Evolutionary conservation across 805 yeast species (phyloP).

Genomic region (Wickerhamomyces chambardii): DNA sequence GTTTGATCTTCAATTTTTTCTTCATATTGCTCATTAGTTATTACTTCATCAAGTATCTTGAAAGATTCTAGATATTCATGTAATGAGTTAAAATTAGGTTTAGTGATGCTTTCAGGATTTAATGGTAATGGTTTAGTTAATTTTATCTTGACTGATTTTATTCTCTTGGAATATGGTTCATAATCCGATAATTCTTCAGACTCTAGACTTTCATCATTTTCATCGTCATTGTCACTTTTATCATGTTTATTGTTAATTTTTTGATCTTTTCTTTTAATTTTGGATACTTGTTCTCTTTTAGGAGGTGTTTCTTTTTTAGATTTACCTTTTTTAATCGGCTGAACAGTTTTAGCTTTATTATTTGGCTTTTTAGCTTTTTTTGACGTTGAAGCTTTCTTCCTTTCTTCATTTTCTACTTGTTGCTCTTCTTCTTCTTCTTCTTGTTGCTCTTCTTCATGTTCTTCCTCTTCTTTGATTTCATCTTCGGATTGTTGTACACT

Average conservation of each 20-base stretch:
- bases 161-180: background rate
- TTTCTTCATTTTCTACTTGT: background rate
- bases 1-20: constrained; percentile 46
- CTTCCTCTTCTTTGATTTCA: background rate
- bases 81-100: constrained; percentile 33
- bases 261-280: background rate
- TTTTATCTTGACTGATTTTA: constrained; percentile 17
- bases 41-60: constrained; percentile 52
- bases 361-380: too few relatives aligned
- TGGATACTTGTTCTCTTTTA: too few relatives aligned
- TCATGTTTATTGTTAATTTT: constrained; percentile 3
- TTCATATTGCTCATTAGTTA: constrained; percentile 51
- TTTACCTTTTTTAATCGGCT: too few relatives aligned
- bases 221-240: constrained; percentile 2
- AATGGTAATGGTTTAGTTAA: constrained; percentile 41
- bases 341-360: too few relatives aligned
- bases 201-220: constrained; percentile 19
- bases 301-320: too few relatives aligned
- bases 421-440: background rate
- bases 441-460: too few relatives aligned
- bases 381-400: background rate
- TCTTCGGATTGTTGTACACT: too few relatives aligned
- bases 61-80: constrained; percentile 43
- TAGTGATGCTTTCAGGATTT: constrained; percentile 49
- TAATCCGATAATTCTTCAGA: constrained; percentile 5